Conservation (phyloP, 768 basidiomycete genomes). For the Solioccasus polychromus region DNA sequence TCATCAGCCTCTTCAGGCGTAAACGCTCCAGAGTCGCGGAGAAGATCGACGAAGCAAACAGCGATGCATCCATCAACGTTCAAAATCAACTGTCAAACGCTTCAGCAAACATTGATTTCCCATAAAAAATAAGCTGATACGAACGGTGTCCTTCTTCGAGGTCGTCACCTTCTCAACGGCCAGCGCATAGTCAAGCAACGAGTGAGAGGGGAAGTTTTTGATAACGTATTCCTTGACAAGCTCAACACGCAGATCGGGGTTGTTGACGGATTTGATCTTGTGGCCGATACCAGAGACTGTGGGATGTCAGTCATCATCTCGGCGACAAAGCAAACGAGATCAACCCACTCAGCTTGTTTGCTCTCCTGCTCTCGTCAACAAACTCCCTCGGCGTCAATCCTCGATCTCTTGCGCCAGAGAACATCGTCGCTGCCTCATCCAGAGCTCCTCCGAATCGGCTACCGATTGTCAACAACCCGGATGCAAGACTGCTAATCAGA, state of each 20-base stretch:
- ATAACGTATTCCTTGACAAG: slow-evolving; percentile 93
- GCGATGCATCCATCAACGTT: slow-evolving; percentile 97
- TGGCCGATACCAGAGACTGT: slow-evolving; percentile 96
- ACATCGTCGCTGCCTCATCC: slow-evolving; percentile 96
- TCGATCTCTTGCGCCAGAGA: slow-evolving; percentile 86
- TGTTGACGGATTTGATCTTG: slow-evolving; percentile 99
- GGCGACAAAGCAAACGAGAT: not conserved
- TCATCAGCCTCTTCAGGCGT: slow-evolving; percentile 94
- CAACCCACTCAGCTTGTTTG: slow-evolving; percentile 87
- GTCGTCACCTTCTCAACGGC: slow-evolving; percentile 98
- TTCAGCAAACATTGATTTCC: slow-evolving; percentile 3
- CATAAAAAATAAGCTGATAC: not conserved
- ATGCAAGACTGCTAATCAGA: slow-evolving; percentile 91
- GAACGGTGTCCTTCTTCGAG: slow-evolving; percentile 92
- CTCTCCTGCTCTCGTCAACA: slow-evolving; percentile 89
- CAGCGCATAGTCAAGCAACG: slow-evolving; percentile 89
- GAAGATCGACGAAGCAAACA: slow-evolving; percentile 93
- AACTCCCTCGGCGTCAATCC: slow-evolving; percentile 98
- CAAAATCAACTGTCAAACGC: slow-evolving; percentile 65
- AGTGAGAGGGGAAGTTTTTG: slow-evolving; percentile 96
- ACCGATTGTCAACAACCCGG: slow-evolving; percentile 96
- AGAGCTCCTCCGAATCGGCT: slow-evolving; percentile 98
- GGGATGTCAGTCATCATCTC: slow-evolving; percentile 6
- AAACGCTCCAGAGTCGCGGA: slow-evolving; percentile 91
- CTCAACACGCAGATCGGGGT: slow-evolving; percentile 90